Evolutionary conservation across 1,284 basidiomycete species (phyloP).

Genomic region (Papiliotrema terrestris): DNA sequence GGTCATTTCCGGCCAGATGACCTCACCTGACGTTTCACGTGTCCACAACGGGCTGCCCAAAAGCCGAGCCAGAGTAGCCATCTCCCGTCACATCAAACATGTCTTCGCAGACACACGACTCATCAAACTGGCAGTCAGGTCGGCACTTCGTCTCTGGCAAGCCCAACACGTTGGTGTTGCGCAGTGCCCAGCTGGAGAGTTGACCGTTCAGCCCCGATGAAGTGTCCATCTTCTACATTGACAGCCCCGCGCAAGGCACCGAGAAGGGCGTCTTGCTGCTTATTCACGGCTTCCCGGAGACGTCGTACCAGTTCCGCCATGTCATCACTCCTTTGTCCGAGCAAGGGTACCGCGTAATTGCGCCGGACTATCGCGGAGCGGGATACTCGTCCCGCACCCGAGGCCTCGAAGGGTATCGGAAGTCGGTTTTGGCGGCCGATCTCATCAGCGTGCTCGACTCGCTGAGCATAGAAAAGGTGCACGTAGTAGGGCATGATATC

Average conservation of each 20-base stretch:
- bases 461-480: conserved; percentile 8
- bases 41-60: no score
- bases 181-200: background rate
- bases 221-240: conserved; percentile 11
- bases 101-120: background rate
- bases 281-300: conserved; percentile 30
- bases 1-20: no score
- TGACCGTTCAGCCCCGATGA: background rate
- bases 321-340: conserved; percentile 20
- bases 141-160: background rate
- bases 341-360: conserved; percentile 21
- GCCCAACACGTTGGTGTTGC: background rate
- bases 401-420: conserved; percentile 18
- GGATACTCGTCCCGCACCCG: conserved; percentile 19
- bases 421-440: conserved; percentile 26
- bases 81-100: no score
- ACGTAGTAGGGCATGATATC: conserved; percentile 23
- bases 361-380: conserved; percentile 31
- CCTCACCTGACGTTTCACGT: no score
- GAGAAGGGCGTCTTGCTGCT: conserved; percentile 14
- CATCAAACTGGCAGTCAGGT: background rate
- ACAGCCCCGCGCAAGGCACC: conserved; percentile 3
- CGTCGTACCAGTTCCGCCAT: conserved; percentile 22
- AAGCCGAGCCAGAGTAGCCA: no score
- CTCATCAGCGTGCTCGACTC: conserved; percentile 15